A percentile compares a stretch with the other conserved stretches of the same genome.
Conservation (phyloP, 2,329 filamentous ascomycete species). For the Xylariaceae sp. region DNA sequence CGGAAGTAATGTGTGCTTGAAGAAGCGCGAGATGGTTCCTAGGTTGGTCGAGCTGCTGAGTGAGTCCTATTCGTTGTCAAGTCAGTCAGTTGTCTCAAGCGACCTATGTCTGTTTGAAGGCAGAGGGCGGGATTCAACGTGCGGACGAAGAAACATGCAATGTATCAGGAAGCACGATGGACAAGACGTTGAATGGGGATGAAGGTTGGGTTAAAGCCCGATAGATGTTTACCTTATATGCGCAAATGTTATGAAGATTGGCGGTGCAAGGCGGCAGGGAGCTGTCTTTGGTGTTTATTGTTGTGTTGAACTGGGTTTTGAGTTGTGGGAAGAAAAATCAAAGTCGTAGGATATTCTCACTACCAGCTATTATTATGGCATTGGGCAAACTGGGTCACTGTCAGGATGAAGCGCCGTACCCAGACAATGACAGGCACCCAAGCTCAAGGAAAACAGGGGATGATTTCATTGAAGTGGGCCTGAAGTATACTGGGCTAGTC, state of each 20-base stretch:
- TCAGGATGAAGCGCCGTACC: constrained; percentile 5
- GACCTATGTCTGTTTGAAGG: no score
- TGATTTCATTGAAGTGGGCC: constrained; percentile 10
- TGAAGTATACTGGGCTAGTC: constrained; percentile 1
- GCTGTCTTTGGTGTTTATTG: not conserved
- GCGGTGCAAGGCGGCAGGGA: not conserved
- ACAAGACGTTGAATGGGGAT: not conserved
- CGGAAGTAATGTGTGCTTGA: constrained; percentile 9
- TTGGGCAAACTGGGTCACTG: constrained; percentile 4
- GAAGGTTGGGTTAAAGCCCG: no score
- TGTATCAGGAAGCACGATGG: not conserved
- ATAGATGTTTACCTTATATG: no score
- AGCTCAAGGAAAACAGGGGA: constrained; percentile 2
- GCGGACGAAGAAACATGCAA: not conserved
- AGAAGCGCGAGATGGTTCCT: not conserved
- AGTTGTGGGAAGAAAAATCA: constrained; percentile 11
- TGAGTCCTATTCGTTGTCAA: constrained; percentile 12
- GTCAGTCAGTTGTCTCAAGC: constrained; percentile 17
- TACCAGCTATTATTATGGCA: no score
- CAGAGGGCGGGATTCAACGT: not conserved
- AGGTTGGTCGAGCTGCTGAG: constrained; percentile 12
- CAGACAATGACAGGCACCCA: constrained; percentile 8
- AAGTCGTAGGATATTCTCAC: no score
- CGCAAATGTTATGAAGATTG: not conserved
- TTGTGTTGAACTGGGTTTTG: constrained; percentile 10